Base-by-base conservation (phyloP, 2,329 filamentous ascomycete genomes). In the Neocucurbitaria cava region DNA sequence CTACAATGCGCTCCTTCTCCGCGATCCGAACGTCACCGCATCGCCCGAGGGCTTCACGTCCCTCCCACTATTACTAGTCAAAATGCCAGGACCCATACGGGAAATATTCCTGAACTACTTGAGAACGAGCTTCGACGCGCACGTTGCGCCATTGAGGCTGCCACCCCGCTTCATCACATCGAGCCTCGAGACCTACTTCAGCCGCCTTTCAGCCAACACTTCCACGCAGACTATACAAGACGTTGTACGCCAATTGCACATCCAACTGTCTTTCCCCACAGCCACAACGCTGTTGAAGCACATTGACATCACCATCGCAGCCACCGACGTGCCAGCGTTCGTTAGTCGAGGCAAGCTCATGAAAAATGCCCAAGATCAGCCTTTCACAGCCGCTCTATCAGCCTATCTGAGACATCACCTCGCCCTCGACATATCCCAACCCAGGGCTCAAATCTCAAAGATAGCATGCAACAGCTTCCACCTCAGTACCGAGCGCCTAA, bases 141-240 rank as follows among this genome's bases (percentile, higher is more conserved):
- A 80, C 55, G 75, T 78, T 41, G 76, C 79, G 5, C 67, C 77
- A 4, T 58, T 84, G 21, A 72, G 70, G 5, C 74, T 84, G 3
- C 69, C 78, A 0, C 77, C 81, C 0, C 54, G 61, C 7, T 81
- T 82, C 54, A 71, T 84, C 28, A 78, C 78, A n/a, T 61, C 68
- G 0, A 70, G 72, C 1, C 69, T 83, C 15, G 80, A 82, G 54
- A 74, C 64, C 0, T 86, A 92, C 55, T 80, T 94, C 49, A 85
- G 84, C 13, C 79, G 84, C 52, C 77, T 93, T 13, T 78, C 83
- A 3, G 58, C 69, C 24, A 41, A 39, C 45, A 51, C 49, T 47
- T 72, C 72, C 3, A 70, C 66, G 2, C 68, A 73, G 47, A 54
- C 67, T 5, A 70, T 75, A 11, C 60, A 62, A 31, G 62, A 72